A percentile compares a stretch with the other conserved stretches of the same genome.
phyloP scores from a whole-genome alignment of 192 early-diverging fungal species.

The Coemansia sp. region DNA sequence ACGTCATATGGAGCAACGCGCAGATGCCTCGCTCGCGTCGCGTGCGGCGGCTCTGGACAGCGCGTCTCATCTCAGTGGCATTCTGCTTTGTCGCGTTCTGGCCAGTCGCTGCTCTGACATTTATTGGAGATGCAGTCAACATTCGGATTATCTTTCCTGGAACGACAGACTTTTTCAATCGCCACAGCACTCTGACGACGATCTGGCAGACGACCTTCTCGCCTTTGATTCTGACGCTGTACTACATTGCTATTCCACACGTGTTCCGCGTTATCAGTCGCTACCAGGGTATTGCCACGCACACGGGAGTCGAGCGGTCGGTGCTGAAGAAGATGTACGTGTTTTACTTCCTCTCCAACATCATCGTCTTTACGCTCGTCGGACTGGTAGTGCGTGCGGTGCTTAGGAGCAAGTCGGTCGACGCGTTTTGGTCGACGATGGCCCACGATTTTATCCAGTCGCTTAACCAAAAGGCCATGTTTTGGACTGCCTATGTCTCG shows the following conservation, averaged over 20 bases:
- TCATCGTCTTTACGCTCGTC: constrained; percentile 65
- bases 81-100: constrained; percentile 70
- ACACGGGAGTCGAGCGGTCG: constrained; percentile 69
- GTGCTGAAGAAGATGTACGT: constrained; percentile 73
- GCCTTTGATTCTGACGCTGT: constrained; percentile 66
- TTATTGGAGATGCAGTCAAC: constrained; percentile 62
- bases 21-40: constrained; percentile 59
- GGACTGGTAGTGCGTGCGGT: constrained; percentile 44
- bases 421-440: constrained; percentile 48
- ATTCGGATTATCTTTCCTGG: constrained; percentile 61
- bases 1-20: constrained; percentile 77
- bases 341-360: constrained; percentile 73
- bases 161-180: constrained; percentile 52
- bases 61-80: constrained; percentile 54
- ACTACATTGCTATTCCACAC: constrained; percentile 68
- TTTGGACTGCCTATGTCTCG: constrained; percentile 79
- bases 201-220: constrained; percentile 69
- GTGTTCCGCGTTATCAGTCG: constrained; percentile 64
- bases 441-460: constrained; percentile 40
- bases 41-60: constrained; percentile 42
- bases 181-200: constrained; percentile 58
- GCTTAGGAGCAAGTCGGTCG: constrained; percentile 35
- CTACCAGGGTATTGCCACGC: constrained; percentile 72
- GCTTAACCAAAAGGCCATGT: constrained; percentile 60
- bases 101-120: constrained; percentile 65